Conservation (phyloP, 768 basidiomycete species). For the Russula lepida region DNA sequence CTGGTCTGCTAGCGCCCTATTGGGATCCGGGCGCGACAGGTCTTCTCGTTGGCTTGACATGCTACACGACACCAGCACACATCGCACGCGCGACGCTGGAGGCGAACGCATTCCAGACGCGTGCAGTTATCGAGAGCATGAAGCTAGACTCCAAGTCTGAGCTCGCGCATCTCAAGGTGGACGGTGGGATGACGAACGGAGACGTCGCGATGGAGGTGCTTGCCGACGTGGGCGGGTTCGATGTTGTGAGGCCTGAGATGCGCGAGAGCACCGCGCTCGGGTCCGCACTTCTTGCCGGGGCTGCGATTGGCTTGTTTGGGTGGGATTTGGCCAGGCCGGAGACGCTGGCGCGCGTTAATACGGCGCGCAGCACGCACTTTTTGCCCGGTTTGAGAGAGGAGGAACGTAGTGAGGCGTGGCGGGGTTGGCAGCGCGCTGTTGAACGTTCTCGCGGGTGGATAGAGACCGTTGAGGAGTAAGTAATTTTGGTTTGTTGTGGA, state of each 20-base stretch:
- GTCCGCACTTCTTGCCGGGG: slow-evolving; percentile 86
- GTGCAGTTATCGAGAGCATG: too few species aligned
- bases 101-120: slow-evolving; percentile 95
- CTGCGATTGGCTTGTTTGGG: slow-evolving; percentile 79
- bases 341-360: slow-evolving; percentile 80
- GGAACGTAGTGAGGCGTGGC: slow-evolving; percentile 58
- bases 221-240: too few species aligned
- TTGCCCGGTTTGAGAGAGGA: slow-evolving; percentile 43
- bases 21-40: slow-evolving; percentile 95
- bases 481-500: not conserved
- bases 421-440: slow-evolving; percentile 77
- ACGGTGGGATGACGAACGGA: slow-evolving; percentile 97
- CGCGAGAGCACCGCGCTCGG: slow-evolving; percentile 95
- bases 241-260: too few species aligned
- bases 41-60: slow-evolving; percentile 74
- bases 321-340: slow-evolving; percentile 87
- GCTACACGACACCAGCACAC: slow-evolving; percentile 86
- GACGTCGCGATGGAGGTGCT: slow-evolving; percentile 86
- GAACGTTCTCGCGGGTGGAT: too few species aligned
- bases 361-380: slow-evolving; percentile 69
- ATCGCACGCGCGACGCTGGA: slow-evolving; percentile 93
- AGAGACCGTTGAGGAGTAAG: slow-evolving; percentile 33
- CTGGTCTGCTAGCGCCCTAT: too few species aligned
- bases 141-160: slow-evolving; percentile 73
- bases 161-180: slow-evolving; percentile 84